A percentile compares a stretch with the other conserved stretches of the same genome.
Evolutionary conservation across 2,329 filamentous ascomycete species (phyloP).

Genomic region (Huntiella moniliformis): DNA sequence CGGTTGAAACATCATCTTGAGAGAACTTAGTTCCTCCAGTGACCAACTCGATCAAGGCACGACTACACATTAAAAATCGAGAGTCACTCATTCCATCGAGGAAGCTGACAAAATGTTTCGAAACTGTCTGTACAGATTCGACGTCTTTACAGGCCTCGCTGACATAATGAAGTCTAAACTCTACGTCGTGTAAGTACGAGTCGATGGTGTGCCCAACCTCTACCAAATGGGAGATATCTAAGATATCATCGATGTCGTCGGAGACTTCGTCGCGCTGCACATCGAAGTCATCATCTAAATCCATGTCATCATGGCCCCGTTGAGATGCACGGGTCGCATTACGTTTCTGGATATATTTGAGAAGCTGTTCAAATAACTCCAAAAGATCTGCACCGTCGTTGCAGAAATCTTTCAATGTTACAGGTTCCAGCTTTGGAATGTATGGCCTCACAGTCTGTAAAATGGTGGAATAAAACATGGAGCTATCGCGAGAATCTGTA

Average conservation of each 20-base stretch:
- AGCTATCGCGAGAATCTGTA: slow-evolving; percentile 26
- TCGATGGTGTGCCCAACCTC: slow-evolving; percentile 1
- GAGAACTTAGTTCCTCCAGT: slow-evolving; percentile 32
- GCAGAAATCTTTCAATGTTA: slow-evolving; percentile 22
- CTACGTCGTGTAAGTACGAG: slow-evolving; percentile 5
- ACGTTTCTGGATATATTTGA: slow-evolving; percentile 18
- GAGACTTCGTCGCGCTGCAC: slow-evolving; percentile 26
- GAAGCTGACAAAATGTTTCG: slow-evolving; percentile 21
- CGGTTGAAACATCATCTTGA: slow-evolving; percentile 25
- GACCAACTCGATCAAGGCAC: slow-evolving; percentile 33
- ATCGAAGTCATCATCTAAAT: slow-evolving; percentile 46
- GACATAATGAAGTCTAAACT: slow-evolving; percentile 4
- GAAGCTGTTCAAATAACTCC: slow-evolving; percentile 24
- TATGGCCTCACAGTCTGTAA: slow-evolving; percentile 26
- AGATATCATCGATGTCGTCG: neutral
- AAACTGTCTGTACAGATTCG: neutral
- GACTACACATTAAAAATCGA: slow-evolving; percentile 32
- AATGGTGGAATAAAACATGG: slow-evolving; percentile 27
- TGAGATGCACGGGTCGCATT: slow-evolving; percentile 18
- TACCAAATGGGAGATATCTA: no score
- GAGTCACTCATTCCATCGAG: slow-evolving; percentile 31
- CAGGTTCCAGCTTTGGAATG: slow-evolving; percentile 25
- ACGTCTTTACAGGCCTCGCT: neutral
- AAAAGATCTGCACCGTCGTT: slow-evolving; percentile 24
- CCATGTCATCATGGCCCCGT: slow-evolving; percentile 37